Evolutionary conservation across 495 filamentous ascomycete species (phyloP), one percentile per base, ranked within the genome.

Genomic region (Thermothielavioides terrestris): DNA sequence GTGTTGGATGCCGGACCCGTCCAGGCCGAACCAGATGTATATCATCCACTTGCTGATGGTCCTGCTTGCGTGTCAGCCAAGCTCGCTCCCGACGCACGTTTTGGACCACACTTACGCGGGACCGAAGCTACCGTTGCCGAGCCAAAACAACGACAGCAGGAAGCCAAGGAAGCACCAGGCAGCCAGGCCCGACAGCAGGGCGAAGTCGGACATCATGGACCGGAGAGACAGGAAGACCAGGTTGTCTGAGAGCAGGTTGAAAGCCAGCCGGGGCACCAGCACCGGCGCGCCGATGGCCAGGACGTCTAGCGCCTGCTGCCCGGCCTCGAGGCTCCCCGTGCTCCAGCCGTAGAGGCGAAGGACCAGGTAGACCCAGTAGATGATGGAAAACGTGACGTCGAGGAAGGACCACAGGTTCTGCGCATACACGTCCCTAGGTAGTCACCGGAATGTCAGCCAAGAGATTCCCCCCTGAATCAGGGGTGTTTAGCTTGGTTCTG

Each of bases 381-480:
- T 79, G 39, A 66, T 18, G 20, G 76, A 71, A 58, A 87, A 88
- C 17, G 76, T 78, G 26, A 84, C 74, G 54, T 88, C 84, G 12
- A 88, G 74, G 61, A 88, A 88, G 0, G 84, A 84, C 84, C 84
- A 88, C 17, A 88, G 72, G 54, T 87, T 85, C 56, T 88, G 81
- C 5, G 83, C 85, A 58, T 86, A 85, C 6, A 87, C 84, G 39
- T 77, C 72, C 83, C 83, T 86, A 20, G 69, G n/a, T n/a, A n/a
- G n/a, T n/a, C n/a, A n/a, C n/a, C n/a, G n/a, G 25, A 25, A 6
- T 27, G 54, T 32, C 22, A 49, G 52, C 46, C 38, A 55, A 40
- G 25, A 14, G 4, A 4, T 8, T 15, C 2, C 21, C 21, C n/a
- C n/a, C n/a, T n/a, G n/a, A n/a, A n/a, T n/a, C n/a, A n/a, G n/a